Evolutionary conservation across 148 eudicot genomes (phyloP), one percentile per base, ranked within the genome.

Genomic region (Selenicereus undatus): DNA sequence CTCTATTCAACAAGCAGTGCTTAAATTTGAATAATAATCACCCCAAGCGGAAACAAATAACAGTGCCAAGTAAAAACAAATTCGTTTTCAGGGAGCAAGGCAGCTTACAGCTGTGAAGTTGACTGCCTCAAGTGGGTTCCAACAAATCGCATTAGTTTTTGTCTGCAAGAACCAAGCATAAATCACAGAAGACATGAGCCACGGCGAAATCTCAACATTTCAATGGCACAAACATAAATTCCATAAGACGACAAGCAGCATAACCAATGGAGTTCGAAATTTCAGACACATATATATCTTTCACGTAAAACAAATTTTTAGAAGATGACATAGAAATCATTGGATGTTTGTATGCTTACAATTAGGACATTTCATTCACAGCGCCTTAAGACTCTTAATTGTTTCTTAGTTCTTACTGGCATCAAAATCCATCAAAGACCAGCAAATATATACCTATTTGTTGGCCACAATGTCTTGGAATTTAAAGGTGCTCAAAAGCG

Each of bases 91-190:
- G 54, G 17, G 21, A 77, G 26, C 20, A 45, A 35, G 16, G 43
- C 56, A 22, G 77, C 99, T 90, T 89, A 96, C 99, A 80, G 95
- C 89, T 77, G 99, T 94, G 83, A 96, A 94, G 89, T 96, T 96
- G 93, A 96, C 90, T 22, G 99, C 95, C 85, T 96, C 99, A 95
- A 90, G 90, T 21, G 99, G 99, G 82, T 96, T 96, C 99, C 99
- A 96, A 66, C 90, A 77, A 74, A 96, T 88, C 62, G 99, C 89
- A 85, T 96, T 96, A 30, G 97, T 88, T 89, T 84, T 96, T 7
- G 94, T 94, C 99, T 96, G 94, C 60, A 79, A 88, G 43, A 64
- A 82, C 73, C 45, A 85, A 62, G 11, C 52, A 73, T 64, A 35
- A 80, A 77, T 21, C 27, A 76, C 29, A 72, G 11, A 79, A 56